phyloP scores from a whole-genome alignment of 768 basidiomycete species.

The Mycena rebaudengoi region DNA sequence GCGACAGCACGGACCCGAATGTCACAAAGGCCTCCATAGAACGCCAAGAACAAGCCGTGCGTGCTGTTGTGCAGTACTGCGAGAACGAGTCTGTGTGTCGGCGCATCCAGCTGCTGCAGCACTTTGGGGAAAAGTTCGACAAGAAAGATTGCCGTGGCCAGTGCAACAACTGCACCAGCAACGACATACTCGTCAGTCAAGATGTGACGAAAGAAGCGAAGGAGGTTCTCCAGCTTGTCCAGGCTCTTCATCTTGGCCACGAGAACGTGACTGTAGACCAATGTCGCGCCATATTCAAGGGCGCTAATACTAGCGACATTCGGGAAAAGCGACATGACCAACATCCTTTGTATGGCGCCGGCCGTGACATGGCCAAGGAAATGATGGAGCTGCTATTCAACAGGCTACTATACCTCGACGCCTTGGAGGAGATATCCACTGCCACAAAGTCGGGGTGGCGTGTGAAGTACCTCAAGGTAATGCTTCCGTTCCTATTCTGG shows the following conservation, averaged over 20 bases:
- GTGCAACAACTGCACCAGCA: constrained; percentile 86
- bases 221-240: constrained; percentile 66
- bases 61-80: constrained; percentile 82
- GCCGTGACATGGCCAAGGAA: constrained; percentile 56
- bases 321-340: constrained; percentile 56
- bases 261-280: constrained; percentile 68
- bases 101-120: constrained; percentile 85
- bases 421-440: constrained; percentile 57
- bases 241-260: constrained; percentile 49
- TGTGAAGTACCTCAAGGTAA: constrained; percentile 61
- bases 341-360: constrained; percentile 62
- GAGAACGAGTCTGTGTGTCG: constrained; percentile 86
- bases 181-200: constrained; percentile 50
- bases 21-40: constrained; percentile 63
- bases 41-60: constrained; percentile 70
- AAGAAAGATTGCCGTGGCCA: constrained; percentile 65
- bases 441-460: constrained; percentile 54
- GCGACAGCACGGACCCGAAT: constrained; percentile 56
- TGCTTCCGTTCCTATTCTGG: constrained; percentile 6
- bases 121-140: constrained; percentile 87
- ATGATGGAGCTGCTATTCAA: constrained; percentile 74
- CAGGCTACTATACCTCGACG: constrained; percentile 58
- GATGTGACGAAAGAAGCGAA: constrained; percentile 72
- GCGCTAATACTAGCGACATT: constrained; percentile 59
- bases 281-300: constrained; percentile 71